These are phyloP conservation scores for Ephemerocybe angulata DNA, from an alignment of 768 basidiomycete species.

Conservation along the genomic window DNA sequence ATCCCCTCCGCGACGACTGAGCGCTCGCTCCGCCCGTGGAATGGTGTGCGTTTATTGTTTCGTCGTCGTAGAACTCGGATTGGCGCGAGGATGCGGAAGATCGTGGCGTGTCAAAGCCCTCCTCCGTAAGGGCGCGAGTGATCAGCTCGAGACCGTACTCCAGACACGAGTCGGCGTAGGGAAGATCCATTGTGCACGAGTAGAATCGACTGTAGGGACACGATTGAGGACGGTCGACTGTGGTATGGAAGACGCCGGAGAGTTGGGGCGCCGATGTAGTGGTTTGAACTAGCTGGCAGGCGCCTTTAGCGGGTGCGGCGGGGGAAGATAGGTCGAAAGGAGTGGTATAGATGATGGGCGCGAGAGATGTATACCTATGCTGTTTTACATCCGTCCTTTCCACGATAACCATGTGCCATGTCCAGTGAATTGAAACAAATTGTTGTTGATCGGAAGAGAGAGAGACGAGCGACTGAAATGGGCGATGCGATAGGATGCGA, in stretches of 20 bases:
- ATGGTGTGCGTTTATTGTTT: background rate
- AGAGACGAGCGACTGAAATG: background rate
- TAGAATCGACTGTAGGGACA: background rate
- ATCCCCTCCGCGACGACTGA: background rate
- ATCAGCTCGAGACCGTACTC: conserved; percentile 1
- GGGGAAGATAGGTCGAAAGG: background rate
- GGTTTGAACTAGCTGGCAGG: background rate
- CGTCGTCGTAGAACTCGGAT: background rate
- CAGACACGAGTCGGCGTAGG: background rate
- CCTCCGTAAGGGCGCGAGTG: background rate
- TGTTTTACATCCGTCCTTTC: background rate
- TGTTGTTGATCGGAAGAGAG: background rate
- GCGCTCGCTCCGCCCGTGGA: background rate
- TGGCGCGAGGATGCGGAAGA: background rate
- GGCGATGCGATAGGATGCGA: background rate
- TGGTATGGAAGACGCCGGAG: background rate
- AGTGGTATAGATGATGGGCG: background rate
- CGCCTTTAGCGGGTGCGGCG: background rate
- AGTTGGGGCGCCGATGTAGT: background rate
- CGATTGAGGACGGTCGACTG: background rate
- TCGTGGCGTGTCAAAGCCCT: background rate
- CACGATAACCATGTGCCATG: background rate
- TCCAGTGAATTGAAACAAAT: background rate
- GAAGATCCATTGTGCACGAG: background rate
- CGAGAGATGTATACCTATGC: background rate